Base-by-base conservation (phyloP, 352 stramenopile species). In the Blastocystis sp. region DNA sequence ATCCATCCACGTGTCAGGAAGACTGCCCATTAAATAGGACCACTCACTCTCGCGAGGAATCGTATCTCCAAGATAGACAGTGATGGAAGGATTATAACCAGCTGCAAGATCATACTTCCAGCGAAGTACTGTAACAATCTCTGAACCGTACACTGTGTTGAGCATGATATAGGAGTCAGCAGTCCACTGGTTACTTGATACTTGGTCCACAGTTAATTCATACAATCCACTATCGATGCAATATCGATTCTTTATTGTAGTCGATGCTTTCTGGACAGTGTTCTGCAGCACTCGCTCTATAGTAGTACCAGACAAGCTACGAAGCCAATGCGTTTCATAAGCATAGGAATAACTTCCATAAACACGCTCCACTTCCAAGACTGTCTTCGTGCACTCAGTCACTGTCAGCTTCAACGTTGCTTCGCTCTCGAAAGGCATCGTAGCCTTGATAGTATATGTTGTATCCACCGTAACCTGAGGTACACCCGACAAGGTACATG, bases 221-320 rank as follows among this genome's bases (percentile, higher is more conserved):
- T 85, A 85, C 16, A 85, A 26, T 3, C 73, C 73, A 26, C 73
- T 53, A 8, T 85, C 73, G 16, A 85, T 20, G 37, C 73, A 85
- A 43, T 85, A 85, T n/a, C 73, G 73, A 43, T 65, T 85, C 50
- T 66, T 85, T 7, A 66, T n/a, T 9, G 73, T 85, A 7, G 34
- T 54, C 8, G 20, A 41, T 11, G 73, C 73, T 34, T 85, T 65
- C 73, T 85, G 73, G n/a, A 68, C 53, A 20, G 73, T 68, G 50
- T 85, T 85, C 73, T 65, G 50, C 30, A 30, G 18, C 18, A 85
- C 73, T 24, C 20, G 20, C 50, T 85, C 73, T 34, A 85, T 50
- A 11, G 73, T 68, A 30, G 34, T 47, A 6, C 45, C 45, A 39
- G 20, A 37, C n/a, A 43, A 7, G 11, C 20, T 69, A n/a, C 53